Conservation (phyloP, 2,329 filamentous ascomycete species). For the Pyricularia sp. region DNA sequence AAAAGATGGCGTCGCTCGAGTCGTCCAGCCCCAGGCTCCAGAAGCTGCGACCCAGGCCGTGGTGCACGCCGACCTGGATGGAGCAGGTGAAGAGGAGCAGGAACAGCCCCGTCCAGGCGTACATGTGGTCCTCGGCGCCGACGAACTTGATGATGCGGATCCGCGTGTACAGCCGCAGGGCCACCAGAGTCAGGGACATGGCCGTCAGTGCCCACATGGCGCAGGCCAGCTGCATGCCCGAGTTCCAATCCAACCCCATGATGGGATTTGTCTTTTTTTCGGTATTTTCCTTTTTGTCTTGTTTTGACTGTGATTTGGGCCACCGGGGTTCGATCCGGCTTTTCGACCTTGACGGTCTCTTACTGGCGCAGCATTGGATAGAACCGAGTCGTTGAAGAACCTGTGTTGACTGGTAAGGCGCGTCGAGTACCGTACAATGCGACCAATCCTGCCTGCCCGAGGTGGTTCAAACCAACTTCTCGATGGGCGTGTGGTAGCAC, state of each 20-base stretch:
- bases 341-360: not conserved
- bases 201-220: constrained; percentile 23
- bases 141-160: constrained; percentile 21
- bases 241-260: constrained; percentile 6
- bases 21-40: constrained; percentile 17
- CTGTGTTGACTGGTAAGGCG: not conserved
- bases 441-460: not conserved
- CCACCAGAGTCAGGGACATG: constrained; percentile 19
- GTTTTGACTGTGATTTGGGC: not conserved
- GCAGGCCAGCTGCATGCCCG: constrained; percentile 18
- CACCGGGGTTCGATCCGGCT: not conserved
- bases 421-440: not conserved
- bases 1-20: constrained; percentile 23
- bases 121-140: constrained; percentile 23
- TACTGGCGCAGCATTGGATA: not conserved
- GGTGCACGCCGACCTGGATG: constrained; percentile 21
- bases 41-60: constrained; percentile 21
- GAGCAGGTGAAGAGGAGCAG: constrained; percentile 20
- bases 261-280: not conserved
- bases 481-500: not conserved
- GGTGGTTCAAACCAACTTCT: not conserved
- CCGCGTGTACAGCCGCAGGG: constrained; percentile 23
- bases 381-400: not conserved
- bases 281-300: not conserved
- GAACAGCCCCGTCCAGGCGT: constrained; percentile 20